These are phyloP conservation scores for Ambrosiella xylebori DNA, from an alignment of 2,329 filamentous ascomycete genomes.

Conservation along the genomic window DNA sequence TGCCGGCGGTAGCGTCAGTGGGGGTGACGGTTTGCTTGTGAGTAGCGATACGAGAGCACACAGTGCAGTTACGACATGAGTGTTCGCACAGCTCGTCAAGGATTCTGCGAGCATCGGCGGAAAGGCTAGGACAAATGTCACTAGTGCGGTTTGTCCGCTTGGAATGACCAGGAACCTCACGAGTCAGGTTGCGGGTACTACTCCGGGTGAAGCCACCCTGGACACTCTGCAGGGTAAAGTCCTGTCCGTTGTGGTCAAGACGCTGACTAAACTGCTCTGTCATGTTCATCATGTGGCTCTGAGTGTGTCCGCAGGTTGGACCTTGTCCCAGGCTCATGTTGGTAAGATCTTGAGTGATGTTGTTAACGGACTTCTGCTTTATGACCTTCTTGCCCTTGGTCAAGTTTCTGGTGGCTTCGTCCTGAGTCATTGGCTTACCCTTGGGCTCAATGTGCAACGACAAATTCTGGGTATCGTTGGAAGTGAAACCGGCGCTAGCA, in stretches of 20 bases:
- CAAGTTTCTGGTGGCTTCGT: conserved; percentile 2
- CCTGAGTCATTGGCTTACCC: conserved; percentile 14
- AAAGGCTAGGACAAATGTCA: conserved; percentile 28
- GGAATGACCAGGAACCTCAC: conserved; percentile 12
- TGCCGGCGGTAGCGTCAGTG: conserved; percentile 24
- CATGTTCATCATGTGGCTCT: conserved; percentile 1
- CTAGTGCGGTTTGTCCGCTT: conserved; percentile 6
- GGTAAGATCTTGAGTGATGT: conserved; percentile 14
- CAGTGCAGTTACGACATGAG: conserved; percentile 37
- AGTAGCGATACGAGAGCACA: conserved; percentile 37
- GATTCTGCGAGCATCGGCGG: conserved; percentile 33
- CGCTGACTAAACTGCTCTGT: conserved; percentile 15
- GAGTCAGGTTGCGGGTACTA: conserved; percentile 5
- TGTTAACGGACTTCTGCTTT: conserved; percentile 11
- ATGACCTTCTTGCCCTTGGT: conserved; percentile 1
- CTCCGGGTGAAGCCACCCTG: neutral
- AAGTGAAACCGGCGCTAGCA: conserved; percentile 15
- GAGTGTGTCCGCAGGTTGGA: conserved; percentile 5
- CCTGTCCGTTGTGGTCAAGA: conserved; percentile 4
- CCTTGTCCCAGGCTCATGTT: conserved; percentile 13
- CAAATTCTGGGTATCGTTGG: conserved; percentile 16
- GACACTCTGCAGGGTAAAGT: conserved; percentile 9
- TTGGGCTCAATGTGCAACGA: conserved; percentile 13
- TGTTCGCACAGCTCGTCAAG: conserved; percentile 37
- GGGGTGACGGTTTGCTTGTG: conserved; percentile 24